Evolutionary conservation across 768 basidiomycete species (phyloP).

Genomic region (Pulveroboletus ravenelii): DNA sequence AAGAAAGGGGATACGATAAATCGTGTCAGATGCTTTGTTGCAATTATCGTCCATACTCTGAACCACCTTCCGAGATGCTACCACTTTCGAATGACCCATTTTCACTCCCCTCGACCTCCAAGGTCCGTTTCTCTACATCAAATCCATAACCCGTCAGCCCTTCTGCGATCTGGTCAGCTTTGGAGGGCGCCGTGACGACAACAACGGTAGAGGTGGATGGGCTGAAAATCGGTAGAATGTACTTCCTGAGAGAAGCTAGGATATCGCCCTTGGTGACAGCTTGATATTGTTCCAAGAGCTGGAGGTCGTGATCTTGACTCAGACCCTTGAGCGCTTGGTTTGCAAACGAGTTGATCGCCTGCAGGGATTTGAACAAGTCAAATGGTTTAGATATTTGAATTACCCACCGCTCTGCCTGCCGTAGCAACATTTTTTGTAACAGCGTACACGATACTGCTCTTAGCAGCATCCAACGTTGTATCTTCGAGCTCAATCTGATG

Average conservation of each 20-base stretch:
- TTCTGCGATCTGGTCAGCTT: conserved; percentile 64
- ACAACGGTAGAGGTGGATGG: conserved; percentile 71
- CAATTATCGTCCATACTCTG: conserved; percentile 14
- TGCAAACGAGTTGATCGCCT: conserved; percentile 80
- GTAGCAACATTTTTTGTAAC: conserved; percentile 82
- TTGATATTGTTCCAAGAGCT: conserved; percentile 76
- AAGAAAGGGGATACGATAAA: not conserved
- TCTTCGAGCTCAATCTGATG: conserved; percentile 73
- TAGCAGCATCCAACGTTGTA: conserved; percentile 82
- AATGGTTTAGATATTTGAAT: not conserved
- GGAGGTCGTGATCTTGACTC: conserved; percentile 64
- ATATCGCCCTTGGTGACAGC: conserved; percentile 78
- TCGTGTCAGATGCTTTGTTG: not conserved
- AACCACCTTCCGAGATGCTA: conserved; percentile 32
- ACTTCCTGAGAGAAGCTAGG: conserved; percentile 56
- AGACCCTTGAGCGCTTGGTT: conserved; percentile 92
- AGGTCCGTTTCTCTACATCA: conserved; percentile 63
- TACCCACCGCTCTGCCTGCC: conserved; percentile 76
- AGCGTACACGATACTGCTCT: conserved; percentile 84
- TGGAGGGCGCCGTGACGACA: conserved; percentile 78
- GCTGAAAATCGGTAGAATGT: conserved; percentile 84
- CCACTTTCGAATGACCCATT: conserved; percentile 33
- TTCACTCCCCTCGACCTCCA: conserved; percentile 57
- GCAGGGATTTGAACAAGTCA: conserved; percentile 6
- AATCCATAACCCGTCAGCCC: conserved; percentile 69